Evolutionary conservation across 2,329 filamentous ascomycete genomes (phyloP), one percentile per base, ranked within the genome.

Genomic region (Rugonectria rugulosa): DNA sequence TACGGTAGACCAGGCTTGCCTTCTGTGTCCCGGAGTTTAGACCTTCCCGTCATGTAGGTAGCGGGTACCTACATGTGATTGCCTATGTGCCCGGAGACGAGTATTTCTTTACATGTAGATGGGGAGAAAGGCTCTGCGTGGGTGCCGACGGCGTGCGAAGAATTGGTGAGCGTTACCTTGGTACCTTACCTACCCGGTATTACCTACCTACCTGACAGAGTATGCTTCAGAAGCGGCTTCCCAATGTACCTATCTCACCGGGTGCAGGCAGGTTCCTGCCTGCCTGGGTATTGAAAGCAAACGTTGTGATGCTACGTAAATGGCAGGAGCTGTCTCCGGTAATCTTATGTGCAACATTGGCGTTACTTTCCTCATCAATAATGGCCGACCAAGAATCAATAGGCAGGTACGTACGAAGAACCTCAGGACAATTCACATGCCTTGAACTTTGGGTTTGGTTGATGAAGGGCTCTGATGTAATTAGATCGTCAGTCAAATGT

Each of bases 41-140:
- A 26, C 38, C 20, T 41, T 26, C 24, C 37, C 42, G 5, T 23
- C 40, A 32, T 21, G 37, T 23, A 40, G 20, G 37, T 20, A n/a
- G 37, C 37, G 37, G 37, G 37, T 15, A 40, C 37, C 37, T 40
- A 40, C 37, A 40, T 40, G 37, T 40, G 37, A 24, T 40, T 40
- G 17, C 37, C 20, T n/a, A 40, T 24, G 19, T 40, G n/a, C 11
- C 37, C 37, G 20, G 24, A 12, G 34, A 40, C 5, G 12, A 23
- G n/a, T 20, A 20, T 40, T 24, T 40, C 36, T 12, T 10, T 14
- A 21, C 12, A 24, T n/a, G n/a, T n/a, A n/a, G n/a, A n/a, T n/a
- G n/a, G n/a, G n/a, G n/a, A n/a, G n/a, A n/a, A n/a, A n/a, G n/a
- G n/a, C n/a, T n/a, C n/a, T n/a, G n/a, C n/a, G n/a, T n/a, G n/a